Percentiles rank a stretch among this genome's conserved stretches.
Conservation (phyloP, 2,329 filamentous ascomycete species). For the Ophiostoma populinum region DNA sequence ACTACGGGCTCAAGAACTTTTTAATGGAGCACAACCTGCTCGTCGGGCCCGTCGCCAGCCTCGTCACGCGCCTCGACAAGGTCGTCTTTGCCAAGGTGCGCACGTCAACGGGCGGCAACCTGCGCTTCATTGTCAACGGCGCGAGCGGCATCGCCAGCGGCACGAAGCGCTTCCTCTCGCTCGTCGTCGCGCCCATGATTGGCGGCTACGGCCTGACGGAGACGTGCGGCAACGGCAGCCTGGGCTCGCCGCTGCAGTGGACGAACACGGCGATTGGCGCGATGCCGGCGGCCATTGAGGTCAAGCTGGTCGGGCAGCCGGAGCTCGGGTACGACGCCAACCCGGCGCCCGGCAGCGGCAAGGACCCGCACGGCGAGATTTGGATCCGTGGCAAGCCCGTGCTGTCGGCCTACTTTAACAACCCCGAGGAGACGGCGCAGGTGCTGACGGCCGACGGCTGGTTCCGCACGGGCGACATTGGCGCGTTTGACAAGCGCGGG, state of each 20-base stretch:
- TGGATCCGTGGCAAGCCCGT: constrained; percentile 68
- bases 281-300: constrained; percentile 57
- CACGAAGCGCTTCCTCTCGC: constrained; percentile 78
- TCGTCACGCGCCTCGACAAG: constrained; percentile 44
- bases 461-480: constrained; percentile 96
- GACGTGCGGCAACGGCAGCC: constrained; percentile 67
- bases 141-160: constrained; percentile 78
- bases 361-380: constrained; percentile 79
- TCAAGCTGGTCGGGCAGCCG: constrained; percentile 81
- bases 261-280: constrained; percentile 62
- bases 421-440: constrained; percentile 69
- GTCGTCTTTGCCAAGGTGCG: constrained; percentile 87
- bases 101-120: constrained; percentile 69
- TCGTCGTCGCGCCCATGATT: constrained; percentile 89
- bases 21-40: constrained; percentile 37
- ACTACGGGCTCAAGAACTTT: constrained; percentile 40
- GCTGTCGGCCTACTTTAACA: constrained; percentile 63
- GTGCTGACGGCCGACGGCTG: constrained; percentile 70
- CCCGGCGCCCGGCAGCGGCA: constrained; percentile 52
- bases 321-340: constrained; percentile 74
- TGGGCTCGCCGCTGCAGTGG: constrained; percentile 75
- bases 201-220: constrained; percentile 89
- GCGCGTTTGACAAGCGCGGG: constrained; percentile 64
- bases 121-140: constrained; percentile 87
- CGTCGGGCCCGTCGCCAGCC: constrained; percentile 35